Conservation (phyloP, 352 stramenopile species). For the Plasmopara halstedii region DNA sequence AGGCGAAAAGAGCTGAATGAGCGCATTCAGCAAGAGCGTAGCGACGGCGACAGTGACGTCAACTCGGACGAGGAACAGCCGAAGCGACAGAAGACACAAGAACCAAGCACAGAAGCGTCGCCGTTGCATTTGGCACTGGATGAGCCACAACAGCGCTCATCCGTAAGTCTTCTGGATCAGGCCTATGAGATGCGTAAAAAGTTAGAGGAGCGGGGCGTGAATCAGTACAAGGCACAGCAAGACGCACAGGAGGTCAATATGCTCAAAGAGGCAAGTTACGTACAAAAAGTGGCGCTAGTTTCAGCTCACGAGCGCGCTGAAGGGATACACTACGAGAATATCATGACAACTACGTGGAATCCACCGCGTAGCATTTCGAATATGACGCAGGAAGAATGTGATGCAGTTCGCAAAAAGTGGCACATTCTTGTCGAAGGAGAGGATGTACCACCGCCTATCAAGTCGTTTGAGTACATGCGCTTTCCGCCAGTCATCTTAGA, state of each 20-base stretch:
- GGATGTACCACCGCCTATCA: slow-evolving; percentile 93
- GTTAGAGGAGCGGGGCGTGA: slow-evolving; percentile 66
- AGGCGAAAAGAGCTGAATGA: slow-evolving; percentile 47
- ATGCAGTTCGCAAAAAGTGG: slow-evolving; percentile 95
- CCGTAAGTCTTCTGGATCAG: slow-evolving; percentile 72
- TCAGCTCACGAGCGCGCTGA: slow-evolving; percentile 89
- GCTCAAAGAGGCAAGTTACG: slow-evolving; percentile 92
- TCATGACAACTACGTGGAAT: slow-evolving; percentile 89
- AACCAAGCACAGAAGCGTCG: slow-evolving; percentile 3
- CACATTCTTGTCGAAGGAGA: slow-evolving; percentile 97
- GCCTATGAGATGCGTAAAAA: slow-evolving; percentile 79
- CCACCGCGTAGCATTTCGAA: slow-evolving; percentile 80
- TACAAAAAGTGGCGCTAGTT: slow-evolving; percentile 94
- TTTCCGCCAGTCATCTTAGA: slow-evolving; percentile 91
- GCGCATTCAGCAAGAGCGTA: slow-evolving; percentile 36
- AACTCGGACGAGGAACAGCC: slow-evolving; percentile 9
- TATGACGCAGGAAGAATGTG: slow-evolving; percentile 83
- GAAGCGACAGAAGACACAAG: slow-evolving; percentile 14
- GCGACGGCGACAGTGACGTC: slow-evolving; percentile 16
- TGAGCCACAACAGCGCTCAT: slow-evolving; percentile 37
- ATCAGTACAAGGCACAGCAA: slow-evolving; percentile 73
- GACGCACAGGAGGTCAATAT: slow-evolving; percentile 88
- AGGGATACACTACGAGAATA: slow-evolving; percentile 88
- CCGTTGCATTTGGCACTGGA: not conserved
- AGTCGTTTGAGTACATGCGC: slow-evolving; percentile 97